Base-by-base conservation (phyloP, 2,329 filamentous ascomycete genomes). In the Clonostachys chloroleuca region DNA sequence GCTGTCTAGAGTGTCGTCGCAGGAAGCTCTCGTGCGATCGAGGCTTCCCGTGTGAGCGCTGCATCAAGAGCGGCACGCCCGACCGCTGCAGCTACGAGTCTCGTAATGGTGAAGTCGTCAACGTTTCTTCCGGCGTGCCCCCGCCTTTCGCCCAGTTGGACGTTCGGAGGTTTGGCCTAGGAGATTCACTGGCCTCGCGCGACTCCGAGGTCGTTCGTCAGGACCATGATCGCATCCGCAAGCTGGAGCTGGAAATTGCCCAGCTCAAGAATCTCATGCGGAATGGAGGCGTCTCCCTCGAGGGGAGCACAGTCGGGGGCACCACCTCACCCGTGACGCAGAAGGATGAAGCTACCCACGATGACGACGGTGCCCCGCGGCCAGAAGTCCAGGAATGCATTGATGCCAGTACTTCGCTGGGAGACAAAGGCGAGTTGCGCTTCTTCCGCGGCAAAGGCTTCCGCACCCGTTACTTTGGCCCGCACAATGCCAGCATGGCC, bases 1-100 rank as follows among this genome's bases (percentile, higher is more conserved):
- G 77, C 43, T 83, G 80, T 52, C 70, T 83, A 40, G 79, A 82
- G 55, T 83, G 80, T 54, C 76, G 80, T 40, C 72, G 79, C 46
- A 70, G 80, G 47, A 83, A 83, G 66, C 68, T 83, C 36, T 82
- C 78, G 24, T 83, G 80, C 59, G 80, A 82, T 61, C 70, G 80
- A 50, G 79, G 80, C 58, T 73, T 81, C 54, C 80, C 80, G 20
- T 83, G 80, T 57, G 78, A 81, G 61, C 75, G 80, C 42, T 83
- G 80, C 61, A 72, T 82, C 61, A 82, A 81, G 64, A 81, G 78
- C 50, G 78, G 78, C 55, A 83, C 78, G 30, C 73, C 78, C 17
- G 79, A 81, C 45, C 72, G 75, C 14, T 83, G 79, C 63, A 78
- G 74, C 51, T 83, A 82, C 56, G 79, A 83, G 61, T 74, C 77